phyloP scores from a whole-genome alignment of 345 rosid species.

The Hibiscus mutabilis region DNA sequence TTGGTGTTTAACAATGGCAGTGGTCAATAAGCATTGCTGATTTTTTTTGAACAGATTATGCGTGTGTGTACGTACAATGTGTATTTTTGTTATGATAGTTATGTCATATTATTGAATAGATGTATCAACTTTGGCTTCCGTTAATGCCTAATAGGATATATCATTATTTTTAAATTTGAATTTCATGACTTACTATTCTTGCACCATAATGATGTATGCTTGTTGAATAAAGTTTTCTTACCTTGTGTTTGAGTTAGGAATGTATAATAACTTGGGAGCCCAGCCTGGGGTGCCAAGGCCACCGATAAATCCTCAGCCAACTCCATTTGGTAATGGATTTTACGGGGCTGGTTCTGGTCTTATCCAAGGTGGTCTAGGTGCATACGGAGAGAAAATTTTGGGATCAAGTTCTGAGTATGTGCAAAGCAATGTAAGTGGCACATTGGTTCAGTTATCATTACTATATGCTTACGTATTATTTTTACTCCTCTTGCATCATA shows the following conservation, averaged over 20 bases:
- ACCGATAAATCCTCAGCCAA: constrained; percentile 57
- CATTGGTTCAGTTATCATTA: neutral
- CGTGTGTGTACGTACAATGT: no score
- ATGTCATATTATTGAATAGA: neutral
- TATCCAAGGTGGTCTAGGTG: constrained; percentile 80
- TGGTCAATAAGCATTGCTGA: neutral
- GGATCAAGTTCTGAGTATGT: constrained; percentile 95
- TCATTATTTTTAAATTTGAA: neutral
- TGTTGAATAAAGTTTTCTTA: neutral
- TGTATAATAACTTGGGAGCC: constrained; percentile 66
- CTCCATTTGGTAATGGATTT: constrained; percentile 85
- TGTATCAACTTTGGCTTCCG: neutral
- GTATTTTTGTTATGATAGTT: neutral
- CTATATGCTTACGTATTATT: neutral
- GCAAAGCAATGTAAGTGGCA: constrained; percentile 85
- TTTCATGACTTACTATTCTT: neutral
- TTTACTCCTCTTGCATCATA: neutral
- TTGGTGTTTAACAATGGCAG: neutral
- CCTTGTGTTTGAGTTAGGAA: constrained; percentile 29
- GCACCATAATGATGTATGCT: neutral
- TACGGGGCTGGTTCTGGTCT: constrained; percentile 93
- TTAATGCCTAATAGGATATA: neutral
- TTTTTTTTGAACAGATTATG: neutral
- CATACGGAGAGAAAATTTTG: constrained; percentile 80
- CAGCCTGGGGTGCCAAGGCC: constrained; percentile 70